A percentile compares a stretch with the other conserved stretches of the same genome.
These are phyloP conservation scores for Zoysia japonica DNA, from an alignment of 176 grass and related monocot species.

Conservation along the genomic window DNA sequence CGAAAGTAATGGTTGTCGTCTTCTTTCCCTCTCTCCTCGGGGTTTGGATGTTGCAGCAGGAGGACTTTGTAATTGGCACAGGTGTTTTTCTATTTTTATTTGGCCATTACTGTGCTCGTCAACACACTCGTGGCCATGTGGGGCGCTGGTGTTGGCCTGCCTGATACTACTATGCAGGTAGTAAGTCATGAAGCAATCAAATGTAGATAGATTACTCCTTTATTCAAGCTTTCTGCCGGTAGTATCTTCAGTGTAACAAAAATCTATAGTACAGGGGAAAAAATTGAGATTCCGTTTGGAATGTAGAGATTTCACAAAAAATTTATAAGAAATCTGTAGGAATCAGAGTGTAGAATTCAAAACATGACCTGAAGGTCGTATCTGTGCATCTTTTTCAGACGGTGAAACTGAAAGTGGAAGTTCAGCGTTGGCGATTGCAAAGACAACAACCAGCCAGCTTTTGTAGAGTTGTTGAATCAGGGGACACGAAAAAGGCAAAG, in stretches of 20 bases:
- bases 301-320: no score
- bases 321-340: no score
- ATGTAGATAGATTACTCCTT: background rate
- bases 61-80: background rate
- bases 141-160: conserved; percentile 2
- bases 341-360: no score
- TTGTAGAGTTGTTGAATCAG: conserved; percentile 3
- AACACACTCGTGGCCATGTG: background rate
- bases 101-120: background rate
- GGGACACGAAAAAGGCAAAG: background rate
- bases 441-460: conserved; percentile 28
- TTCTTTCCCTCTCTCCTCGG: conserved; percentile 31
- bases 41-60: conserved; percentile 26
- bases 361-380: background rate
- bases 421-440: conserved; percentile 34
- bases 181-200: background rate
- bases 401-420: conserved; percentile 14
- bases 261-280: background rate
- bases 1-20: conserved; percentile 37
- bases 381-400: background rate
- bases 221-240: background rate
- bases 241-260: background rate
- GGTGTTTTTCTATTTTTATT: background rate
- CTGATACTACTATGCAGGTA: background rate
- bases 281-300: no score